Evolutionary conservation across 495 filamentous ascomycete genomes (phyloP).

Genomic region (Neurospora tetrasperma): DNA sequence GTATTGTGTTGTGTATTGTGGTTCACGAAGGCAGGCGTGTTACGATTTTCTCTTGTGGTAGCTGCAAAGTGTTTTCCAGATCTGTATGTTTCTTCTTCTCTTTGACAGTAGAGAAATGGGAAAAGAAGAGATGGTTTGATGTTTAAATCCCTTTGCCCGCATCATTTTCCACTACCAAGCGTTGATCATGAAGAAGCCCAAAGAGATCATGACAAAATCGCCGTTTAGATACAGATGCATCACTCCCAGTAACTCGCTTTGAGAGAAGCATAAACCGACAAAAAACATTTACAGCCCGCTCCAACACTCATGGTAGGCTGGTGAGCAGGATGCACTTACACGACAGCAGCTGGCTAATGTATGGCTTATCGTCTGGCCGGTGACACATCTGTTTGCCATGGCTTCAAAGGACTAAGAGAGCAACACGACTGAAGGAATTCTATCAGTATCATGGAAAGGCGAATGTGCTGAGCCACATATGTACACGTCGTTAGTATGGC

Average conservation of each 20-base stretch:
- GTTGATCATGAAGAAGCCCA: background rate
- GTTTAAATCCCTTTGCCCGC: background rate
- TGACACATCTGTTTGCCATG: background rate
- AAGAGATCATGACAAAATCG: background rate
- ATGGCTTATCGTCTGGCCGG: background rate
- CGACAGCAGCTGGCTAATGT: background rate
- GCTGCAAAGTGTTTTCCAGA: background rate
- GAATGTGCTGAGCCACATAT: background rate
- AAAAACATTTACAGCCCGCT: background rate
- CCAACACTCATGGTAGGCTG: background rate
- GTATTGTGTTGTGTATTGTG: background rate
- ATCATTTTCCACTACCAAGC: background rate
- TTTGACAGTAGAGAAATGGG: background rate
- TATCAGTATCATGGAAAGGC: background rate
- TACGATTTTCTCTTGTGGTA: background rate
- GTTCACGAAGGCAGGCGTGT: background rate
- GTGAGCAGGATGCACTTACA: background rate
- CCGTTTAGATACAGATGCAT: background rate
- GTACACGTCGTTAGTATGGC: background rate
- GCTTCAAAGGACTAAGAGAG: background rate
- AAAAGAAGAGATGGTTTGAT: background rate
- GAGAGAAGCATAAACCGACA: background rate
- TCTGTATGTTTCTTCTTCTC: background rate
- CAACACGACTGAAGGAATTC: background rate
- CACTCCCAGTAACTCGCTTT: background rate